Evolutionary conservation across 192 early-diverging fungal species (phyloP).

Genomic region (Funneliformis mosseae): DNA sequence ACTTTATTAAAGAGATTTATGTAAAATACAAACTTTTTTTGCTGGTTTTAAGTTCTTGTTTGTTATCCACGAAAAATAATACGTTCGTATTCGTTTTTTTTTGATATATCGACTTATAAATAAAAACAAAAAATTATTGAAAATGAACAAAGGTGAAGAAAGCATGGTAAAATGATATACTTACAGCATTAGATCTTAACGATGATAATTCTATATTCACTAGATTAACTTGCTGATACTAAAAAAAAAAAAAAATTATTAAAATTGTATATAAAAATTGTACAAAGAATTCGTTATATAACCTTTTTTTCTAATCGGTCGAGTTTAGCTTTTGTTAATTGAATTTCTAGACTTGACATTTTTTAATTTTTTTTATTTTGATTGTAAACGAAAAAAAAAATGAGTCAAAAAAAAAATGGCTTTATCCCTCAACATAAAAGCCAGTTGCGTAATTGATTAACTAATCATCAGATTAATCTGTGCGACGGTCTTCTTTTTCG

Average conservation of each 20-base stretch:
- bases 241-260: not conserved
- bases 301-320: not conserved
- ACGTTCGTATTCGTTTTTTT: not conserved
- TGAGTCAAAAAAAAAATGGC: no score
- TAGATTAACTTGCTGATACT: not conserved
- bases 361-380: not conserved
- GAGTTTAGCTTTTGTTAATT: not conserved
- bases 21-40: not conserved
- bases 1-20: not conserved
- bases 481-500: no score
- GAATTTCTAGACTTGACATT: not conserved
- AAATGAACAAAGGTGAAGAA: not conserved
- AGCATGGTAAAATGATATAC: not conserved
- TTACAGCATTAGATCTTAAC: not conserved
- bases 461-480: no score
- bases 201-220: not conserved
- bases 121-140: not conserved
- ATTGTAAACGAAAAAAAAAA: no score
- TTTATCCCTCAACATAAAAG: no score
- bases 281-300: no score
- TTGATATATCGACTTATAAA: not conserved
- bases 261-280: not conserved
- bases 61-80: not conserved
- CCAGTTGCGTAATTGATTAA: no score
- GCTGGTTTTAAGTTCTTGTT: not conserved